These are phyloP conservation scores for Saccharomyces hybrid DNA, from an alignment of 1,139 yeast species.

Conservation along the genomic window DNA sequence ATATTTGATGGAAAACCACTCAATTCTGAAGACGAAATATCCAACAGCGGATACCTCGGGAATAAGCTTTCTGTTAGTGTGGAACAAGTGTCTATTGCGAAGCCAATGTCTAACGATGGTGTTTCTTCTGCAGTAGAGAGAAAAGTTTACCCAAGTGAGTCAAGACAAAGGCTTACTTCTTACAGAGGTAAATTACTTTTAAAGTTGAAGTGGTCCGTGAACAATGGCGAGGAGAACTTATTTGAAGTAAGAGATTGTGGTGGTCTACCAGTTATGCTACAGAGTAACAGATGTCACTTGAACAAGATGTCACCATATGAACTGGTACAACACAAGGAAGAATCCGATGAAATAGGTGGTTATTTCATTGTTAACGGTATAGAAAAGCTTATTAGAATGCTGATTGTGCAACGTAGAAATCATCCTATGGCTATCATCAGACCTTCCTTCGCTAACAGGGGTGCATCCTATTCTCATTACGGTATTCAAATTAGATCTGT, in stretches of 20 bases:
- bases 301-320: constrained; percentile 76
- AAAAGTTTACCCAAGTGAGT: constrained; percentile 77
- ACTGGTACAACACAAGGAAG: constrained; percentile 74
- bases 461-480: constrained; percentile 76
- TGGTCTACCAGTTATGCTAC: constrained; percentile 82
- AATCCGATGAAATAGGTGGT: constrained; percentile 94
- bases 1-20: constrained; percentile 63
- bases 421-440: constrained; percentile 97
- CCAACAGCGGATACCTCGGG: constrained; percentile 52
- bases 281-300: constrained; percentile 84
- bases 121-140: constrained; percentile 59
- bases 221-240: constrained; percentile 69
- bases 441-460: constrained; percentile 91
- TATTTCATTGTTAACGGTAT: constrained; percentile 95
- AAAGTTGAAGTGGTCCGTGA: constrained; percentile 77
- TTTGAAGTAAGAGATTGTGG: constrained; percentile 89
- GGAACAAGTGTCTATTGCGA: constrained; percentile 78
- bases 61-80: constrained; percentile 75
- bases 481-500: constrained; percentile 95
- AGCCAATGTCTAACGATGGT: constrained; percentile 75
- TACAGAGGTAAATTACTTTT: constrained; percentile 70
- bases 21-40: constrained; percentile 11
- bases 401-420: constrained; percentile 94
- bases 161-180: constrained; percentile 81
- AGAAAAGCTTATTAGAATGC: constrained; percentile 92